Evolutionary conservation across 768 basidiomycete species (phyloP).

Genomic region (Boletus sp.): DNA sequence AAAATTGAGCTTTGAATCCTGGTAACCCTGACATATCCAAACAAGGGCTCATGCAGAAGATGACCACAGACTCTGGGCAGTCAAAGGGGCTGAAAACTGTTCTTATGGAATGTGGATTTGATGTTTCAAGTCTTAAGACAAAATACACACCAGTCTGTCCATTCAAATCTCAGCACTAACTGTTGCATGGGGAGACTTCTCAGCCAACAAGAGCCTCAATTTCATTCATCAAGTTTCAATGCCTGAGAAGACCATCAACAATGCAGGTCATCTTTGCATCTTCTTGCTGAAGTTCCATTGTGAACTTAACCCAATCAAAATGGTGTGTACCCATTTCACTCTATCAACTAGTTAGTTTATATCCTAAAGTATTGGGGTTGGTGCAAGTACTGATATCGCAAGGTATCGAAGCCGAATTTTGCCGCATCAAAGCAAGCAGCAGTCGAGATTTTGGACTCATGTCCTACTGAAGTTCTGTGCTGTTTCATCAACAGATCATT

Average conservation of each 20-base stretch:
- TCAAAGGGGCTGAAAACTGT: conserved; percentile 13
- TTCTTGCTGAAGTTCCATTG: conserved; percentile 40
- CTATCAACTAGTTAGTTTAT: background rate
- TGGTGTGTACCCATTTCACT: background rate
- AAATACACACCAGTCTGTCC: conserved; percentile 35
- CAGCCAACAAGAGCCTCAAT: conserved; percentile 31
- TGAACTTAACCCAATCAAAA: conserved; percentile 35
- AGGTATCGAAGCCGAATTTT: background rate
- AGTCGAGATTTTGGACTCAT: background rate
- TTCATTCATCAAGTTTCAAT: conserved; percentile 24
- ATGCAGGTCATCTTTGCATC: conserved; percentile 28
- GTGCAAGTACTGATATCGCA: conserved; percentile 3
- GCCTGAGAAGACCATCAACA: conserved; percentile 20
- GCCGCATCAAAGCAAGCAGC: background rate
- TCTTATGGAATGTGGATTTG: conserved; percentile 38
- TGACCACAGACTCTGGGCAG: conserved; percentile 33
- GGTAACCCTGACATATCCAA: too few relatives aligned
- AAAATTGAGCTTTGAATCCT: too few relatives aligned
- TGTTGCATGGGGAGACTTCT: conserved; percentile 31
- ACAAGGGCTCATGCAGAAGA: conserved; percentile 29
- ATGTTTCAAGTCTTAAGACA: conserved; percentile 25
- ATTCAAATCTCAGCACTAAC: conserved; percentile 8
- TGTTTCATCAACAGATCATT: conserved; percentile 38
- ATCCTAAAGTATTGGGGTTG: conserved; percentile 3
- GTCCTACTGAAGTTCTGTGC: conserved; percentile 28